Conservation (phyloP, 441 rosid genomes). For the Croton laevigatus region DNA sequence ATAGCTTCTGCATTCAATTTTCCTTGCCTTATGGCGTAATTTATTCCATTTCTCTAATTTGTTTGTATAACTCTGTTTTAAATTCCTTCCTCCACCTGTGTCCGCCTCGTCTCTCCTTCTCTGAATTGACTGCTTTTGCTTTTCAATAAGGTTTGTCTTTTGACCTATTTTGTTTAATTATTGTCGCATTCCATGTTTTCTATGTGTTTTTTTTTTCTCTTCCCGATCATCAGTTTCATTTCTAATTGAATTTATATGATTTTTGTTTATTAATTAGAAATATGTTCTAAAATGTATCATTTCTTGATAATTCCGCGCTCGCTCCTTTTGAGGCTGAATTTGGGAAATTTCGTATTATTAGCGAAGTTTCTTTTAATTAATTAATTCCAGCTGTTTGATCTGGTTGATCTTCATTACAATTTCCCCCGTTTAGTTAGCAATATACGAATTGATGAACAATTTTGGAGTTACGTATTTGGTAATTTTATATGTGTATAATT, state of each 20-base stretch:
- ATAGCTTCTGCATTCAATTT: constrained; percentile 44
- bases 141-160: constrained; percentile 22
- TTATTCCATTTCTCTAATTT: constrained; percentile 37
- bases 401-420: constrained; percentile 17
- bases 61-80: constrained; percentile 24
- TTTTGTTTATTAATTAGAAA: not conserved
- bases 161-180: not conserved
- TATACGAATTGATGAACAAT: constrained; percentile 10
- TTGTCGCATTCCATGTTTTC: not conserved
- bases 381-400: constrained; percentile 10
- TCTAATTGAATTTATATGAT: not conserved
- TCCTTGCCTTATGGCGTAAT: constrained; percentile 65
- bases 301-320: not conserved
- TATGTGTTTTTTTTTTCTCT: not conserved
- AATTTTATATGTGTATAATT: not conserved
- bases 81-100: constrained; percentile 20
- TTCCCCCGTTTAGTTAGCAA: constrained; percentile 3
- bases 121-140: not conserved
- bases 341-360: constrained; percentile 13
- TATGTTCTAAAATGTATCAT: not conserved
- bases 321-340: not conserved
- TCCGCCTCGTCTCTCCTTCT: constrained; percentile 11
- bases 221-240: not conserved
- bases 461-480: not conserved
- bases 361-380: not conserved